These are phyloP conservation scores for Euphorbia pulcherrima DNA, from an alignment of 345 rosid species.

Conservation along the genomic window DNA sequence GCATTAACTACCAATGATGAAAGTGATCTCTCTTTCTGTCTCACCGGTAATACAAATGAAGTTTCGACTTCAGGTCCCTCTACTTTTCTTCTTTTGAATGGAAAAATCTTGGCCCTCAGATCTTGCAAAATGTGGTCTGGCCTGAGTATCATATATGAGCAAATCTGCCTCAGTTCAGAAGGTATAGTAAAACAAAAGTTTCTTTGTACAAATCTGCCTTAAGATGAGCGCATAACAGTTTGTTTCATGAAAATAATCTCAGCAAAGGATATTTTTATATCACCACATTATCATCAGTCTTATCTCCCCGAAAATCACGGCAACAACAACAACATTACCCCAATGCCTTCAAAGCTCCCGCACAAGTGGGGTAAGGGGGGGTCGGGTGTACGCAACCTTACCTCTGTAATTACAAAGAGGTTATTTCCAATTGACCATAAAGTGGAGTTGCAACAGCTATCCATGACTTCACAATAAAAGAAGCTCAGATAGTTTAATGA, in stretches of 20 bases:
- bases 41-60: slow-evolving; percentile 20
- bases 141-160: slow-evolving; percentile 21
- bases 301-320: neutral
- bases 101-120: slow-evolving; percentile 34
- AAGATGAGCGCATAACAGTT: neutral
- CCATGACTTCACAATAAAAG: too few relatives aligned
- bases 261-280: neutral
- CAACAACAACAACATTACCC: too few relatives aligned
- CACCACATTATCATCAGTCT: slow-evolving; percentile 3
- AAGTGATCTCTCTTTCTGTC: slow-evolving; percentile 30
- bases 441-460: too few relatives aligned
- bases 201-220: slow-evolving; percentile 1
- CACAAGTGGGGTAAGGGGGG: too few relatives aligned
- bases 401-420: too few relatives aligned
- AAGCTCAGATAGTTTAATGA: too few relatives aligned
- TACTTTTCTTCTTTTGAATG: slow-evolving; percentile 30
- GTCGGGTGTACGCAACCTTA: too few relatives aligned
- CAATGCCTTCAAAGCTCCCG: too few relatives aligned
- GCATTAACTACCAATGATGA: slow-evolving; percentile 33
- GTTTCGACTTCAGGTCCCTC: slow-evolving; percentile 23
- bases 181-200: slow-evolving; percentile 1
- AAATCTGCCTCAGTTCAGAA: neutral
- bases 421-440: too few relatives aligned
- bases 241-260: neutral
- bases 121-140: slow-evolving; percentile 34